Evolutionary conservation across 1,284 basidiomycete species (phyloP).

Genomic region (Ustanciosporium gigantosporum): DNA sequence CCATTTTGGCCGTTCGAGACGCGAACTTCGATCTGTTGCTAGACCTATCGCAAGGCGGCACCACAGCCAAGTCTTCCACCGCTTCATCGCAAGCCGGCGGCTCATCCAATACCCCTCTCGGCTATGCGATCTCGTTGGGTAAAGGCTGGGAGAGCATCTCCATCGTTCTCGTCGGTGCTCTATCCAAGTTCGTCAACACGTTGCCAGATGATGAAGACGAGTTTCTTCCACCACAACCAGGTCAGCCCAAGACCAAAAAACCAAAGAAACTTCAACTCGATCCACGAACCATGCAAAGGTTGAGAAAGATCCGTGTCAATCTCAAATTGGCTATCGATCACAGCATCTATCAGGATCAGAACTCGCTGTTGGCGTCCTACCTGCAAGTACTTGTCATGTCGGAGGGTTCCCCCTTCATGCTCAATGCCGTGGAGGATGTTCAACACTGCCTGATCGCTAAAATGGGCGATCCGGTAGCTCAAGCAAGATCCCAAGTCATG

Average conservation of each 20-base stretch:
- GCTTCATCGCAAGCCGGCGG: constrained; percentile 29
- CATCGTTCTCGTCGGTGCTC: constrained; percentile 51
- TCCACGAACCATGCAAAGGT: constrained; percentile 33
- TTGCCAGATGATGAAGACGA: constrained; percentile 53
- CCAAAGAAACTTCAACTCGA: constrained; percentile 39
- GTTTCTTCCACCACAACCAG: constrained; percentile 1
- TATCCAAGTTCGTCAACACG: constrained; percentile 56
- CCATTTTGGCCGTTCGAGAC: constrained; percentile 54
- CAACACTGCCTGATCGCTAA: constrained; percentile 22
- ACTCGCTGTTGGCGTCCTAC: constrained; percentile 47
- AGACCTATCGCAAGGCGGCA: constrained; percentile 36
- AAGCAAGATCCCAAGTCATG: constrained; percentile 33
- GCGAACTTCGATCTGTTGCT: constrained; percentile 54
- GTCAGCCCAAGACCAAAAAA: constrained; percentile 14
- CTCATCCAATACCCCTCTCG: constrained; percentile 41
- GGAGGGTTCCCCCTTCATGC: constrained; percentile 40
- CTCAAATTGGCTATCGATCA: constrained; percentile 57
- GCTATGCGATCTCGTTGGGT: constrained; percentile 52
- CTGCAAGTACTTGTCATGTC: constrained; percentile 56
- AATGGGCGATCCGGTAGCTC: constrained; percentile 22
- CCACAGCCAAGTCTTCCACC: constrained; percentile 9
- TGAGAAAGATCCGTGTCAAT: constrained; percentile 53
- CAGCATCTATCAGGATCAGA: constrained; percentile 53
- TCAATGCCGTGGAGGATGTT: constrained; percentile 32
- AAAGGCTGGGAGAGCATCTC: constrained; percentile 45